A percentile compares a stretch with the other conserved stretches of the same genome.
These are phyloP conservation scores for Diplosphaera chodatii DNA, from an alignment of 139 green algal genomes.

Conservation along the genomic window DNA sequence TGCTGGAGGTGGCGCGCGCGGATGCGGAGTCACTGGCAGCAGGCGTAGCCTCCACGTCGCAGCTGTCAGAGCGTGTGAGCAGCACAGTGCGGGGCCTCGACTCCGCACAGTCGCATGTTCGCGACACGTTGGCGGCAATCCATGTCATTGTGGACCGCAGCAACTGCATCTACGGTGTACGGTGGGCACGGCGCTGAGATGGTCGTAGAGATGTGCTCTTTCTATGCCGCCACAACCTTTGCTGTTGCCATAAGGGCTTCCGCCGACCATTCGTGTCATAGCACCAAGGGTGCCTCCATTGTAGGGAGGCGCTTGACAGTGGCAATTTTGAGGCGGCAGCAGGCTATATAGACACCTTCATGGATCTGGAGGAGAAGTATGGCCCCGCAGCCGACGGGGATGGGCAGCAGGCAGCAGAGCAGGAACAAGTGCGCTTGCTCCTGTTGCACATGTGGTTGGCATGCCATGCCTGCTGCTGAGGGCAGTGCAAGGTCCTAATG, in stretches of 20 bases:
- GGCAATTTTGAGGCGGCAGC: conserved; percentile 86
- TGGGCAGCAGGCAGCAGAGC: conserved; percentile 41
- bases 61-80: conserved; percentile 77
- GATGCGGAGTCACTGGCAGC: conserved; percentile 71
- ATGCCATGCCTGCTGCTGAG: no score
- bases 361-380: conserved; percentile 64
- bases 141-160: conserved; percentile 71
- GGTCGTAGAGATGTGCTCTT: no score
- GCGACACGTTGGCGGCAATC: conserved; percentile 48
- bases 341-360: conserved; percentile 63
- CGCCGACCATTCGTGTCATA: no score
- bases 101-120: conserved; percentile 61
- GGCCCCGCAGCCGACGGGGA: conserved; percentile 23
- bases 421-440: conserved; percentile 25
- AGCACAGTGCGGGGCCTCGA: conserved; percentile 79
- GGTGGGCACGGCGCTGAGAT: no score
- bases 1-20: conserved; percentile 61
- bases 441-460: not conserved
- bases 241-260: no score
- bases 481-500: no score
- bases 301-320: conserved; percentile 24
- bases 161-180: conserved; percentile 67
- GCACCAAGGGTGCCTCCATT: no score
- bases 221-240: no score
- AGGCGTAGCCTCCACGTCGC: conserved; percentile 58